Base-by-base conservation (phyloP, 2,329 filamentous ascomycete species). In the Paecilomyces formosus region DNA sequence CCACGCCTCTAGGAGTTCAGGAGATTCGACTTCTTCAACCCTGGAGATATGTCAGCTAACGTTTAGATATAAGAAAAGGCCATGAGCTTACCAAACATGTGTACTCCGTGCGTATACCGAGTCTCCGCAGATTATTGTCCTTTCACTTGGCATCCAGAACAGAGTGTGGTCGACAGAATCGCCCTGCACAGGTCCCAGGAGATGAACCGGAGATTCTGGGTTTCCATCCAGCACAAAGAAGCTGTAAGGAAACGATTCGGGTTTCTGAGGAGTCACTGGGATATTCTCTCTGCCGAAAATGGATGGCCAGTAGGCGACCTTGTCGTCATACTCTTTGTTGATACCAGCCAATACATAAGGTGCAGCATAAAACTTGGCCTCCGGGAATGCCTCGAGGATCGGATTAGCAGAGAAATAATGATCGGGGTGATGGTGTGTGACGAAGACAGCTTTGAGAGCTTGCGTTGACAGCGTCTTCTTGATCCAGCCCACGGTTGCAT, bases 351-450 rank as follows among this genome's bases (percentile, higher is more conserved):
- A 60, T n/a, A 73, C 70, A 51, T 68, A 67, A 1, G 64, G 62
- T 1, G 62, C 61, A 1, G 70, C 63, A 58, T 65, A 61, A 55
- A 67, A 62, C 39, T 57, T 61, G 22, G 66, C 65, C 6, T 30
- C 31, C 0, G 68, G 64, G 45, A 63, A 71, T 3, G 68, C 65
- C 11, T 68, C 68, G 1, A 72, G 65, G 54, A 72, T 69, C 0
- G 67, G 65, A 39, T 72, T 70, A 24, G 66, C 65, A 5, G 66
- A 63, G 61, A 70, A 70, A 58, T 69, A 72, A 61, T 74, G 69
- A 59, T 72, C 70, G 5, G 70, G 69, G 56, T 72, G 71, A 55
- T 73, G 71, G 58, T 72, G 70, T 6, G 71, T 72, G 21, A 70
- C 63, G 57, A 72, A 73, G 35, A 74, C 61, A 3, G 68, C 71